Evolutionary conservation across 1,139 yeast species (phyloP).

Genomic region (Zygotorulaspora mrakii): DNA sequence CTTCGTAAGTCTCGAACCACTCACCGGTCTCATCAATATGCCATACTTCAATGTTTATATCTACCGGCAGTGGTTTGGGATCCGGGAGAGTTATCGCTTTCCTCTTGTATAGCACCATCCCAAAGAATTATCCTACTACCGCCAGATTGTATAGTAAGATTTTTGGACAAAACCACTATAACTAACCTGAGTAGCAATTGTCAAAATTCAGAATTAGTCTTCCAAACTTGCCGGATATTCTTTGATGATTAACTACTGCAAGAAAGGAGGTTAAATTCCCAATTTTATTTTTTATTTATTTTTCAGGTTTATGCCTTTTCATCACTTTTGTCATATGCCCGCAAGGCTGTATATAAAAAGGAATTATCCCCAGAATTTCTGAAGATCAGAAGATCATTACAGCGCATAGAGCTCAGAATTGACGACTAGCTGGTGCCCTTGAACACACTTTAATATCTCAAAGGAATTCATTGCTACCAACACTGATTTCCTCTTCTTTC

Average conservation of each 20-base stretch:
- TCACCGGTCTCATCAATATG: slow-evolving; percentile 79
- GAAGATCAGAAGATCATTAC: no score
- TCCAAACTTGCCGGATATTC: neutral
- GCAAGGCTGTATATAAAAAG: slow-evolving; percentile 2
- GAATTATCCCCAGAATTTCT: neutral
- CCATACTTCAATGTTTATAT: slow-evolving; percentile 61
- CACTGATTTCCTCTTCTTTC: no score
- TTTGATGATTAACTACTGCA: neutral
- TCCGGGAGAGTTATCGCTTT: slow-evolving; percentile 59
- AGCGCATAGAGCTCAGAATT: no score
- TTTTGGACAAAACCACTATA: neutral
- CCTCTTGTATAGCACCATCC: slow-evolving; percentile 65
- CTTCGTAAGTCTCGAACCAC: slow-evolving; percentile 77
- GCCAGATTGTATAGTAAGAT: neutral
- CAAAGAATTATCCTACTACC: neutral
- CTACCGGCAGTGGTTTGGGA: slow-evolving; percentile 54
- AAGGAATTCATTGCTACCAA: no score
- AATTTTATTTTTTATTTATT: slow-evolving; percentile 1
- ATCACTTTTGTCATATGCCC: slow-evolving; percentile 1
- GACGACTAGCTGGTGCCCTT: no score
- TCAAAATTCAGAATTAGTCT: neutral
- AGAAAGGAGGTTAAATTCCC: neutral
- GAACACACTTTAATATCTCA: no score
- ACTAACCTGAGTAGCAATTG: neutral
- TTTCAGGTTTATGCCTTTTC: slow-evolving; percentile 1